Evolutionary conservation across 2,329 filamentous ascomycete species (phyloP).

Genomic region (Stemphylium lycopersici): DNA sequence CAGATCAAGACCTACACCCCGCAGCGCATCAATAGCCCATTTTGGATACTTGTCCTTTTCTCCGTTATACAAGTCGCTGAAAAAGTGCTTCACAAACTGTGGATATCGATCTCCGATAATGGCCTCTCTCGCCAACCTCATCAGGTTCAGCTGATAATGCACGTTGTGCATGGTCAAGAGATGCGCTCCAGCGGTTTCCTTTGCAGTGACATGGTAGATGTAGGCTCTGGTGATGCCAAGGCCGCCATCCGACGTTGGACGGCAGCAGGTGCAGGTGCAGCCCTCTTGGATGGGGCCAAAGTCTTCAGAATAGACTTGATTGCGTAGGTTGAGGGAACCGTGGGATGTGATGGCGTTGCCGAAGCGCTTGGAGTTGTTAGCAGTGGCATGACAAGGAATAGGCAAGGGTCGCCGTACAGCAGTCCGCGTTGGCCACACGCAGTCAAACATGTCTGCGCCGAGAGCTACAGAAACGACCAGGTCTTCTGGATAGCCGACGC

Average conservation of each 20-base stretch:
- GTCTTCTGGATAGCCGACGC: slow-evolving; percentile 97
- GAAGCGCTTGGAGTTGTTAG: slow-evolving; percentile 64
- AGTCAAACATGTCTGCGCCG: slow-evolving; percentile 99
- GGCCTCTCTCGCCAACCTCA: slow-evolving; percentile 75
- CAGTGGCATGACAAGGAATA: no score
- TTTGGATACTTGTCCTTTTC: slow-evolving; percentile 71
- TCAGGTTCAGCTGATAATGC: slow-evolving; percentile 85
- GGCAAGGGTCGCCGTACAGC: slow-evolving; percentile 59
- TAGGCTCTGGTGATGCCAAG: slow-evolving; percentile 86
- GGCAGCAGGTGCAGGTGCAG: slow-evolving; percentile 82
- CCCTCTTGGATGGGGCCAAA: slow-evolving; percentile 83
- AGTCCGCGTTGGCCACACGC: slow-evolving; percentile 96
- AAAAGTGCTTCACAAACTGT: slow-evolving; percentile 78
- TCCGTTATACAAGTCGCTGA: slow-evolving; percentile 69
- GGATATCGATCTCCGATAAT: slow-evolving; percentile 84
- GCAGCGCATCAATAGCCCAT: slow-evolving; percentile 84
- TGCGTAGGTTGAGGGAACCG: slow-evolving; percentile 84
- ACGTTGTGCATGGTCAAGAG: slow-evolving; percentile 93
- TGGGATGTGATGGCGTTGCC: slow-evolving; percentile 86
- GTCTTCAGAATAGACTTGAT: slow-evolving; percentile 76
- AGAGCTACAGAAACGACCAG: slow-evolving; percentile 90
- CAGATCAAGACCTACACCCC: slow-evolving; percentile 71
- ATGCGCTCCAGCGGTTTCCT: slow-evolving; percentile 92
- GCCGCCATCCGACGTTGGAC: slow-evolving; percentile 68
- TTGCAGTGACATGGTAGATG: slow-evolving; percentile 87